Base-by-base conservation (phyloP, 192 early-diverging fungal genomes). In the Dimargaris cristalligena region DNA sequence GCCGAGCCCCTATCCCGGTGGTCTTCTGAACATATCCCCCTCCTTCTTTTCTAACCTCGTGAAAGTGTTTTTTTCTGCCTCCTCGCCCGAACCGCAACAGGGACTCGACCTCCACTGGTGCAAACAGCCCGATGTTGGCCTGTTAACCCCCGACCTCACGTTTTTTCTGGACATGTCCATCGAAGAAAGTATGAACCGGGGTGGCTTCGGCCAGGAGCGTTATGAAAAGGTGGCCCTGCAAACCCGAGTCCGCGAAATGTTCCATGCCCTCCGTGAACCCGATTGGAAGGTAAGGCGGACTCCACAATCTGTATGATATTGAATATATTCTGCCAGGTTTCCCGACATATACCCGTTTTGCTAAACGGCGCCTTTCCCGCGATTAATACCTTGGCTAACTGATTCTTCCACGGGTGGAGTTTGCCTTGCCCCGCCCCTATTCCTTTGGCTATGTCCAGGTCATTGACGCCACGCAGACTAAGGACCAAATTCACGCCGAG, bases 181-280 rank as follows among this genome's bases (percentile, higher is more conserved):
- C 1, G 74, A 81, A 11, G 85, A 81, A 35, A 89, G 91, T 0
- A 81, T 83, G 28, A 72, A 77, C 57, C 75, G 93, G 23, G 82
- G 75, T 10, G 92, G 86, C n/a, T 99, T 81, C 71, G 95, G 95
- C 26, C 78, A 81, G 14, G 95, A 99, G 63, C 74, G 89, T 2
- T 99, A 97, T 63, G 94, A 97, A 68, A 82, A 81, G 62, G 63
- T 79, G 4, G 85, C 83, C 28, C 71, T 97, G 46, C 94, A 97
- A 63, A 74, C 80, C 32, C 82, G 79, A 56, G 92, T 94, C 28
- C 71, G 84, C 34, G 67, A 71, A 11, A 65, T 76, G 52, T 97
- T 92, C 63, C 67, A 75, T 44, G 61, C 76, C 26, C 62, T 94
- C 57, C 55, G n/a, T 16, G 55, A 57, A 34, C 55, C 55, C 34